Evolutionary conservation across 305 asterid genomes (phyloP).

Genomic region (Fraxinus angustifolia): DNA sequence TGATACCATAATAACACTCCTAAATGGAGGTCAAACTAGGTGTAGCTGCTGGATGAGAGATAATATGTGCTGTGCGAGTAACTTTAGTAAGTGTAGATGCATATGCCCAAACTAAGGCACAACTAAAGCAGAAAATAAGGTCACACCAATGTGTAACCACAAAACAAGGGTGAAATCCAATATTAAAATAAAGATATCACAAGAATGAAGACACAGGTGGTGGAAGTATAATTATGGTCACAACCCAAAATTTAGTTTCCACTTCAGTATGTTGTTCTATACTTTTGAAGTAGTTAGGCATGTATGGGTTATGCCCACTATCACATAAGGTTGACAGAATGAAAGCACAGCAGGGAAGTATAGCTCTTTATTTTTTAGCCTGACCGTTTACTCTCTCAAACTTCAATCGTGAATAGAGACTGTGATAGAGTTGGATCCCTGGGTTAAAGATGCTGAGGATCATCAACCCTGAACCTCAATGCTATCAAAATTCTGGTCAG

Average conservation of each 20-base stretch:
- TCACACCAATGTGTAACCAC: background rate
- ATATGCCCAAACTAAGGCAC: background rate
- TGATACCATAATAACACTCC: background rate
- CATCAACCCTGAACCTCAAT: background rate
- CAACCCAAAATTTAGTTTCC: background rate
- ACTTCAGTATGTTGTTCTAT: background rate
- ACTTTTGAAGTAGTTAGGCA: background rate
- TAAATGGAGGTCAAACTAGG: background rate
- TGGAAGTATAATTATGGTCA: background rate
- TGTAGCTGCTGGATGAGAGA: background rate
- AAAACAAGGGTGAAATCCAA: background rate
- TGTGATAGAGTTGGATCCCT: background rate
- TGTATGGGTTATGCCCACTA: background rate
- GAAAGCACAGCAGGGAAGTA: background rate
- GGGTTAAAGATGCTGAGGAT: background rate
- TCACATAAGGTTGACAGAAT: background rate
- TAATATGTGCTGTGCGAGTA: background rate
- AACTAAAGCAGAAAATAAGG: background rate
- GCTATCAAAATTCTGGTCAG: background rate
- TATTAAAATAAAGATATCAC: background rate
- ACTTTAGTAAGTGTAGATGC: background rate
- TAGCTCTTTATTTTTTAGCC: background rate
- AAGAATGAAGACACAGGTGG: background rate
- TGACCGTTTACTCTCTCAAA: background rate
- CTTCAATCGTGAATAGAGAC: background rate